A percentile compares a stretch with the other conserved stretches of the same genome.
Evolutionary conservation across 2,329 filamentous ascomycete genomes (phyloP).

Genomic region (Orbilia quercus): DNA sequence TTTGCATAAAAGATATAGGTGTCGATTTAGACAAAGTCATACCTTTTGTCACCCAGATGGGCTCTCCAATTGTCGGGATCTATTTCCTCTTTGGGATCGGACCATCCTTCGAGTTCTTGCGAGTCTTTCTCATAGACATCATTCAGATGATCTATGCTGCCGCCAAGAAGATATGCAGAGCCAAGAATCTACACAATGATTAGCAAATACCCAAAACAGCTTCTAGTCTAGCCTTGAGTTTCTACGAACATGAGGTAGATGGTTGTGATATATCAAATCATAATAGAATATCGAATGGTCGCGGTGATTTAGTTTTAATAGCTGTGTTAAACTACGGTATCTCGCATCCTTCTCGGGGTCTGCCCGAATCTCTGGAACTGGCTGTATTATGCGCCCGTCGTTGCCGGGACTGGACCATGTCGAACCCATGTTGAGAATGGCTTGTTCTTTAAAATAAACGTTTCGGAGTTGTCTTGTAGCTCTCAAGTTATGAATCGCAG

Average conservation of each 20-base stretch:
- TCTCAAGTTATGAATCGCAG: constrained; percentile 10
- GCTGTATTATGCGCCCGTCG: constrained; percentile 31
- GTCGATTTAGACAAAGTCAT: constrained; percentile 59
- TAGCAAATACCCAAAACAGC: not conserved
- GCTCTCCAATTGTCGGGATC: constrained; percentile 86
- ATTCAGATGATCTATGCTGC: constrained; percentile 76
- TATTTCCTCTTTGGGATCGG: constrained; percentile 84
- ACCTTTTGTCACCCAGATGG: constrained; percentile 79
- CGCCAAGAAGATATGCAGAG: constrained; percentile 87
- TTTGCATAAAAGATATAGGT: not conserved
- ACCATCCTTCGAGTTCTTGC: constrained; percentile 80
- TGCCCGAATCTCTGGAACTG: constrained; percentile 12
- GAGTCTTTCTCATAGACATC: constrained; percentile 80
- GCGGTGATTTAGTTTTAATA: constrained; percentile 45
- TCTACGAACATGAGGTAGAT: constrained; percentile 38
- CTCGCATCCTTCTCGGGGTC: constrained; percentile 39
- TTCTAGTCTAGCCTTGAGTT: not conserved
- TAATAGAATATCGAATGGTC: constrained; percentile 47
- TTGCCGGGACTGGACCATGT: constrained; percentile 29
- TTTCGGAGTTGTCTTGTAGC: constrained; percentile 13
- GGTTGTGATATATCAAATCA: constrained; percentile 47
- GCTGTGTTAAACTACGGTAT: constrained; percentile 44
- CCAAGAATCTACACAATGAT: constrained; percentile 71
- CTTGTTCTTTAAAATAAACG: constrained; percentile 28
- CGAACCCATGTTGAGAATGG: constrained; percentile 51